Evolutionary conservation across 192 early-diverging fungal species (phyloP), one percentile per base, ranked within the genome.

Genomic region (Dissophora globulifera): DNA sequence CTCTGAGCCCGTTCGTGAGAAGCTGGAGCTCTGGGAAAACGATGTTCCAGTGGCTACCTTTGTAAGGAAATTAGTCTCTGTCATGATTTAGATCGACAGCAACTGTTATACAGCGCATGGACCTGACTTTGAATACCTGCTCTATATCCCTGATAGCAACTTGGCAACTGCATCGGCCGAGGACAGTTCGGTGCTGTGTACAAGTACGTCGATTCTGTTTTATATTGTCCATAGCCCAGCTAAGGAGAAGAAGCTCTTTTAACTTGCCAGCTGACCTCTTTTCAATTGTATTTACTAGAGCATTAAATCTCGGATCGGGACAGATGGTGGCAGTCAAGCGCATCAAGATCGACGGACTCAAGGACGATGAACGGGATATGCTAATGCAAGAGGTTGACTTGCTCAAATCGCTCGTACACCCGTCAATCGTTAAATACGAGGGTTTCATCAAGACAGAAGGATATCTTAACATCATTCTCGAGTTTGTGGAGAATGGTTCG

Each of bases 401-500:
- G 40, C 82, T 97, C 15, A 92, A 95, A 66, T 92, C 91, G n/a
- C 79, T 97, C 6, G 81, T 85, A 16, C 94, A 95, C 70, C 86
- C 90, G 0, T 92, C 93, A 27, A 90, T 97, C 30, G 93, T 97
- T 35, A 90, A 87, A 33, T 97, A 96, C 62, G 71, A 90, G 40
- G 94, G 93, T 0, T 95, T 93, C 78, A 85, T 94, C 33, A 89
- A 86, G 51, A 88, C 85, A 8, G 80, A 86, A 23, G 72, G 81
- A 35, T 83, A 93, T 58, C 82, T 96, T 13, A 93, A 93, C 72
- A 92, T 96, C 63, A 88, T 95, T 43, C 85, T 95, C 57, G 94
- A 96, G 75, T 93, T 83, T 80, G 91, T 91, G 9, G 97, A 99
- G 79, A 95, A 96, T 64, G 97, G 97, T 17, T 98, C 96, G 15